phyloP scores from a whole-genome alignment of 805 yeast genomes.

The Lipomyces oligophaga region DNA sequence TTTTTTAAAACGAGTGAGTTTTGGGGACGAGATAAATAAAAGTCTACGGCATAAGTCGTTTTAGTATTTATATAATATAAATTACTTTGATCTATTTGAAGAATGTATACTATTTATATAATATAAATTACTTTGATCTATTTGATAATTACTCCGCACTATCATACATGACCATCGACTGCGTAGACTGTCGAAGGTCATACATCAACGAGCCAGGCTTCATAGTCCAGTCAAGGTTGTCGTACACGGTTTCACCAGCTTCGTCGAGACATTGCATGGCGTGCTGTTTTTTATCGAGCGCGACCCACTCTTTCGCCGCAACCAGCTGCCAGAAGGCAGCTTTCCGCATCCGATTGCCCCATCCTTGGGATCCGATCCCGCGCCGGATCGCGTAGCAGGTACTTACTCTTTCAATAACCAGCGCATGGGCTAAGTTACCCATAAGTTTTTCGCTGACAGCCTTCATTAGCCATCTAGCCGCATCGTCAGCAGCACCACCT shows the following conservation, averaged over 20 bases:
- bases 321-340: constrained; percentile 72
- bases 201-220: constrained; percentile 17
- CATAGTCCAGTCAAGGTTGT: constrained; percentile 25
- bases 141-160: constrained; percentile 1
- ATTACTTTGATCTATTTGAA: neutral
- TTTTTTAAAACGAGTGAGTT: too few species aligned
- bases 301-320: constrained; percentile 69
- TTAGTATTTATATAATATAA: neutral
- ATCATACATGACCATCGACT: constrained; percentile 27
- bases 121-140: neutral
- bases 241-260: constrained; percentile 36
- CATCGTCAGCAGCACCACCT: constrained; percentile 45
- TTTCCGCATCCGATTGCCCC: constrained; percentile 58
- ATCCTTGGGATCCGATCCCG: constrained; percentile 22
- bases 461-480: constrained; percentile 47
- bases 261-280: constrained; percentile 35
- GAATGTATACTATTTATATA: neutral
- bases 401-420: constrained; percentile 52
- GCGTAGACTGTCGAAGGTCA: constrained; percentile 21
- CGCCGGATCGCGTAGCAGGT: constrained; percentile 45
- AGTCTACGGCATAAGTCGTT: too few species aligned
- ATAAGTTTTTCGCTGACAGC: constrained; percentile 41
- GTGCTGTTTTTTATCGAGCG: constrained; percentile 32
- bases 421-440: constrained; percentile 45
- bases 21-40: too few species aligned